phyloP scores from a whole-genome alignment of 495 filamentous ascomycete genomes.

The Sabuloglossum arenarium region DNA sequence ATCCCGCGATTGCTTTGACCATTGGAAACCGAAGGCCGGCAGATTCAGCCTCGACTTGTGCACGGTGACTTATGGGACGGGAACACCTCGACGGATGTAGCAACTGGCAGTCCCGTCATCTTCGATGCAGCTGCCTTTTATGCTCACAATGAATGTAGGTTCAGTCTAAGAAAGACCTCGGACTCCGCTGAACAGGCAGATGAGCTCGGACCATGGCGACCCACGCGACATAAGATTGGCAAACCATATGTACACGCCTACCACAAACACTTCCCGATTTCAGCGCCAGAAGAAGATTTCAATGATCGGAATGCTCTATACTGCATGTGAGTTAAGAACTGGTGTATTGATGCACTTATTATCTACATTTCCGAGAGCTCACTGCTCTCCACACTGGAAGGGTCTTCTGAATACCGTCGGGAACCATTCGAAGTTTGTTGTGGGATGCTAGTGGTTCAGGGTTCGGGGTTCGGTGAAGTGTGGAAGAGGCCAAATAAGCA shows the following conservation, averaged over 20 bases:
- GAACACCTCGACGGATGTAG: conserved; percentile 9
- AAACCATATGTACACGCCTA: conserved; percentile 14
- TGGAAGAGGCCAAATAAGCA: too few species aligned
- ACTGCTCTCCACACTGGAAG: too few species aligned
- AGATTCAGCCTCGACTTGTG: conserved; percentile 12
- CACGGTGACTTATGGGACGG: conserved; percentile 15
- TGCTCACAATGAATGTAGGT: conserved; percentile 17
- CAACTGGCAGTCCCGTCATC: conserved; percentile 9
- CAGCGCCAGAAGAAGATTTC: conserved; percentile 12
- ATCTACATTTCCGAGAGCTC: too few species aligned
- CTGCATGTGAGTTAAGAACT: conserved; percentile 10
- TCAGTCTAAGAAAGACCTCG: not conserved
- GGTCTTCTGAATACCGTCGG: too few species aligned
- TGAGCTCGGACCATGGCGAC: conserved; percentile 7
- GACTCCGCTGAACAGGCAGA: not conserved
- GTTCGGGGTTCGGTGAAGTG: too few species aligned
- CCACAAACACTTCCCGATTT: conserved; percentile 12
- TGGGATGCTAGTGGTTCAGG: too few species aligned
- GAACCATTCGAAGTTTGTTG: too few species aligned
- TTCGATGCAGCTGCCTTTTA: conserved; percentile 13
- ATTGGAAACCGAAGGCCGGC: conserved; percentile 13
- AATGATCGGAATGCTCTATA: conserved; percentile 16
- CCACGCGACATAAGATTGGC: conserved; percentile 10
- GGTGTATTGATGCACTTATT: not conserved
- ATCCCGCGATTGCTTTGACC: conserved; percentile 14